Conservation (phyloP, 345 rosid species). For the Gossypium australe region DNA sequence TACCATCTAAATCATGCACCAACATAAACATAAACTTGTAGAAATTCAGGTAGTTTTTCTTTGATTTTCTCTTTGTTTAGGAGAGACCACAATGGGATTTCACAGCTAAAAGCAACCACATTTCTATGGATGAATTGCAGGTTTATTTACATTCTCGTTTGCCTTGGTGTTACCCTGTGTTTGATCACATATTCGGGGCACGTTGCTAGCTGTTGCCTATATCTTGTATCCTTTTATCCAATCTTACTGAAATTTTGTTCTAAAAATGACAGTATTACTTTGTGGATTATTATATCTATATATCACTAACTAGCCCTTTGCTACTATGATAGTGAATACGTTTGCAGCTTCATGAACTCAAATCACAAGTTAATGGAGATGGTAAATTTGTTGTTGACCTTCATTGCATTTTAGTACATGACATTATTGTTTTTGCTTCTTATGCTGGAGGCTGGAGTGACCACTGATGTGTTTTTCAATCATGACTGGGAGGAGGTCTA, state of each 20-base stretch:
- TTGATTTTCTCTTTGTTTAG: no score
- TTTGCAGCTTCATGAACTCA: no score
- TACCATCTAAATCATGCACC: no score
- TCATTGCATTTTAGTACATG: constrained; percentile 59
- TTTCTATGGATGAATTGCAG: constrained; percentile 36
- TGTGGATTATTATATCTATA: no score
- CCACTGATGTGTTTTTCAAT: constrained; percentile 68
- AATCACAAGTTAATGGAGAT: no score
- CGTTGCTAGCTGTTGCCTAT: constrained; percentile 87
- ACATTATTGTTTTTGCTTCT: constrained; percentile 54
- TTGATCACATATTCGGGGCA: constrained; percentile 76
- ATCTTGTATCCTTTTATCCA: constrained; percentile 46
- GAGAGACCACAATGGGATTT: no score
- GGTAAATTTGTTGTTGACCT: constrained; percentile 16
- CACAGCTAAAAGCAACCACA: not conserved
- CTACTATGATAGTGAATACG: no score
- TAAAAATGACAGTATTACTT: no score
- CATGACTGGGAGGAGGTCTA: constrained; percentile 78
- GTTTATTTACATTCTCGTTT: constrained; percentile 75
- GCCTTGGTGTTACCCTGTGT: constrained; percentile 60
- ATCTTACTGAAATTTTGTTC: no score
- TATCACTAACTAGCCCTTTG: no score
- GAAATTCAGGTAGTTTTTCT: no score
- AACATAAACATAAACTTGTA: no score
- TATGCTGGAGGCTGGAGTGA: constrained; percentile 74